Base-by-base conservation (phyloP, 805 yeast species). In the Blastobotrys attinorum region DNA sequence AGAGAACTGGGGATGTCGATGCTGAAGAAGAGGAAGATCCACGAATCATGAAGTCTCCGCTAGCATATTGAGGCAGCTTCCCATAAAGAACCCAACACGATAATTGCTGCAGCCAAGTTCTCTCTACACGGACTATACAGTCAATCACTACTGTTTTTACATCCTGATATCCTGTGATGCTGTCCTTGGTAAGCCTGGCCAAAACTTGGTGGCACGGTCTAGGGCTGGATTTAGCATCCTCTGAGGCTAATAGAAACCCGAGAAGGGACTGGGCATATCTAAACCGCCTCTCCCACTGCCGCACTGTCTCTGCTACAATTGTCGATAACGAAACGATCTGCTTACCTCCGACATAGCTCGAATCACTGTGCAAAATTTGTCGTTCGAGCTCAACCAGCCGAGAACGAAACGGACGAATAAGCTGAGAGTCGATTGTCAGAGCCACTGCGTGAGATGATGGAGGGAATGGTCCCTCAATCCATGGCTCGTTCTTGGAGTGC, bases 41-140 rank as follows among this genome's bases (percentile, higher is more conserved):
- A n/a, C n/a, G n/a, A 22, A 53, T 44, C 53, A 52, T 50, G 27
- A 53, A 50, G 29, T 47, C 56, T 13, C 31, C 35, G 11, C 37
- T 37, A 2, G 47, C 31, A 3, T 39, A 22, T 1, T 31, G 25
- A 4, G 52, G 46, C 17, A 51, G 36, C 22, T 48, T 40, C 2
- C 56, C 58, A 35, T 51, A 54, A 3, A 52, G 32, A 5, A 49
- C 37, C 58, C 55, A 53, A 15, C 49, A 17, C 34, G 46, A 25
- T 8, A 53, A 33, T 23, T 49, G 54, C 10, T 39, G 32, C 22
- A 53, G 33, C 56, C 56, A 53, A 16, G 43, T 29, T n/a, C 36
- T 35, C 20, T 54, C 49, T 20, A 51, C 47, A 8, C 46, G 46
- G 3, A 34, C 29, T 7, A 53, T 15, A 15, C 55, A 49, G 8